These are phyloP conservation scores for Balakata baccata DNA, from an alignment of 345 rosid genomes.

Conservation along the genomic window DNA sequence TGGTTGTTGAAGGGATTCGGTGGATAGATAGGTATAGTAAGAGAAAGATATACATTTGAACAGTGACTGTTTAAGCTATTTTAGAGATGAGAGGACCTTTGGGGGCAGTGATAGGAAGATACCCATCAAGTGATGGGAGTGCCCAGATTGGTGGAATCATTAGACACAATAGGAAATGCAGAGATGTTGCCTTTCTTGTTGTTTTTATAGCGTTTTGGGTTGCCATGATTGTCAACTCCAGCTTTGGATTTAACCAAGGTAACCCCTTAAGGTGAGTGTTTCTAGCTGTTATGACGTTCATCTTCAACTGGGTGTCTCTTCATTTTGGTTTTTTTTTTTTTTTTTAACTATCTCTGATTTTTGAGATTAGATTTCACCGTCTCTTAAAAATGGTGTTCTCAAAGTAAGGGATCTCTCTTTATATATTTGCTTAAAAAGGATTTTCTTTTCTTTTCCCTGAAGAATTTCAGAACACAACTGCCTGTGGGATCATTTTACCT, in stretches of 20 bases:
- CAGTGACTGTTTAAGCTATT: neutral
- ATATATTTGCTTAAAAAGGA: neutral
- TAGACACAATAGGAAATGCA: constrained; percentile 84
- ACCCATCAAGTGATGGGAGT: constrained; percentile 88
- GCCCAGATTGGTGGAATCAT: constrained; percentile 75
- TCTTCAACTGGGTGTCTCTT: neutral
- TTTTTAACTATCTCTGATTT: neutral
- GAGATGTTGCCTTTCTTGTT: constrained; percentile 78
- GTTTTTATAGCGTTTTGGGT: constrained; percentile 89
- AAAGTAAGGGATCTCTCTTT: neutral
- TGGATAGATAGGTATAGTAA: neutral
- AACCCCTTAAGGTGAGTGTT: constrained; percentile 67
- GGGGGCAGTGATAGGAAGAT: constrained; percentile 86
- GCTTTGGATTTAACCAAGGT: constrained; percentile 95
- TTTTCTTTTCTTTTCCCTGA: constrained; percentile 11
- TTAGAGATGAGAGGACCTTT: constrained; percentile 59
- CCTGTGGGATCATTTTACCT: neutral
- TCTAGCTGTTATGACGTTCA: neutral
- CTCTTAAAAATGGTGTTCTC: neutral
- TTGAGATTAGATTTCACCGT: constrained; percentile 3
- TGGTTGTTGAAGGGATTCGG: neutral
- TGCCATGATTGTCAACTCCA: constrained; percentile 95
- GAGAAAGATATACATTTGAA: neutral
- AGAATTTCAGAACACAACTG: neutral
- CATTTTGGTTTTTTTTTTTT: constrained; percentile 12